Conservation (phyloP, 2,329 filamentous ascomycete genomes). For the Ilyonectria sp. region DNA sequence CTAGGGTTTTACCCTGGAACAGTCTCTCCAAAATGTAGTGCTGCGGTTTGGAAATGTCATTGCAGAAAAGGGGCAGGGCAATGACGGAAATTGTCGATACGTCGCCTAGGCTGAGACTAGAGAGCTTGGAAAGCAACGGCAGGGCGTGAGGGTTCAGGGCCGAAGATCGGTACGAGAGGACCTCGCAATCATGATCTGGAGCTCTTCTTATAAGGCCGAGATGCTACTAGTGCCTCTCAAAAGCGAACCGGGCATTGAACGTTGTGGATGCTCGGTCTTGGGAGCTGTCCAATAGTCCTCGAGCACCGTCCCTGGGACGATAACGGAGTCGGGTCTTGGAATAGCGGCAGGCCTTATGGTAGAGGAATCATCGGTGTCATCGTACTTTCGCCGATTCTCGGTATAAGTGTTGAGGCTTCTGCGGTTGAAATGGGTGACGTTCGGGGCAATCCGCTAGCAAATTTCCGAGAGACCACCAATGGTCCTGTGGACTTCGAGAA, state of each 20-base stretch:
- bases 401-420: conserved; percentile 8
- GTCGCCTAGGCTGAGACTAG: conserved; percentile 8
- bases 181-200: not conserved
- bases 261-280: not conserved
- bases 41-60: conserved; percentile 10
- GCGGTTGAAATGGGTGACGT: conserved; percentile 16
- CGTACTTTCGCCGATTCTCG: not conserved
- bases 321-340: conserved; percentile 6
- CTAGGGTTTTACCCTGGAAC: not conserved
- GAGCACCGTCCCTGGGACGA: conserved; percentile 1
- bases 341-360: not conserved
- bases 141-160: conserved; percentile 1
- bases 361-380: conserved; percentile 7
- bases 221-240: conserved; percentile 2
- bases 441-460: conserved; percentile 12
- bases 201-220: conserved; percentile 11
- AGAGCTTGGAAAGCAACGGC: conserved; percentile 10
- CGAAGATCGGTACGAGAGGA: conserved; percentile 1
- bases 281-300: not conserved
- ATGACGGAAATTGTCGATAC: conserved; percentile 13
- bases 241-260: conserved; percentile 1
- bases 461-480: conserved; percentile 11
- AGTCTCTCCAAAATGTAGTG: conserved; percentile 5
- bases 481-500: conserved; percentile 9
- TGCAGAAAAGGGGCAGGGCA: conserved; percentile 9